phyloP scores from a whole-genome alignment of 345 rosid genomes.

The Salix purpurea region DNA sequence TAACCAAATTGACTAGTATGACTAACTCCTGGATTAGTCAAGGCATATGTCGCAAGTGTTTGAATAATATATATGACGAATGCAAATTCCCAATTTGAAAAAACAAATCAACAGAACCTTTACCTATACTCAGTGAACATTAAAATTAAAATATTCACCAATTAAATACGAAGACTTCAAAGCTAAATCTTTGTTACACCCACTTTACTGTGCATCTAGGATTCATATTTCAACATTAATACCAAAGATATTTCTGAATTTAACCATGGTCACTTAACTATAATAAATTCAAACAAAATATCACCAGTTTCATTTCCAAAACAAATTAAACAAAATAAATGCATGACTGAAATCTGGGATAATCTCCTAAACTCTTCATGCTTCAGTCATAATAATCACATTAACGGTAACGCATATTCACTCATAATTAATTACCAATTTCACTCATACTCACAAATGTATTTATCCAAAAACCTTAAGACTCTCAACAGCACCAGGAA shows the following conservation, averaged over 20 bases:
- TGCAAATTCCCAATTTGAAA: neutral
- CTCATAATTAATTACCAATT: neutral
- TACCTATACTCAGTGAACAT: neutral
- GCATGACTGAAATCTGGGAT: neutral
- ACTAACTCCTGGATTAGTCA: too few relatives aligned
- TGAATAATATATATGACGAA: too few relatives aligned
- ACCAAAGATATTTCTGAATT: neutral
- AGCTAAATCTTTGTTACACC: neutral
- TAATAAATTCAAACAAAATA: neutral
- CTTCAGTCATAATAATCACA: neutral
- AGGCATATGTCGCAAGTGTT: too few relatives aligned
- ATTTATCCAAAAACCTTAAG: slow-evolving; percentile 48
- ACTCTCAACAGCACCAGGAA: slow-evolving; percentile 94
- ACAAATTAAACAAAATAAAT: too few relatives aligned
- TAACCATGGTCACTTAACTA: neutral
- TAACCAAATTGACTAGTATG: too few relatives aligned
- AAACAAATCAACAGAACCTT: neutral
- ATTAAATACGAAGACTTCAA: neutral
- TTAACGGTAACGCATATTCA: neutral
- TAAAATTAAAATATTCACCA: too few relatives aligned
- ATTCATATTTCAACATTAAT: neutral
- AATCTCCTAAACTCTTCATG: neutral
- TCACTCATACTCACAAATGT: neutral
- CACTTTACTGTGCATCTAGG: neutral
- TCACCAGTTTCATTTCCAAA: neutral